Percentiles rank a stretch among this genome's conserved stretches.
These are phyloP conservation scores for Neurospora sublineolata DNA, from an alignment of 495 filamentous ascomycete genomes.

Conservation along the genomic window DNA sequence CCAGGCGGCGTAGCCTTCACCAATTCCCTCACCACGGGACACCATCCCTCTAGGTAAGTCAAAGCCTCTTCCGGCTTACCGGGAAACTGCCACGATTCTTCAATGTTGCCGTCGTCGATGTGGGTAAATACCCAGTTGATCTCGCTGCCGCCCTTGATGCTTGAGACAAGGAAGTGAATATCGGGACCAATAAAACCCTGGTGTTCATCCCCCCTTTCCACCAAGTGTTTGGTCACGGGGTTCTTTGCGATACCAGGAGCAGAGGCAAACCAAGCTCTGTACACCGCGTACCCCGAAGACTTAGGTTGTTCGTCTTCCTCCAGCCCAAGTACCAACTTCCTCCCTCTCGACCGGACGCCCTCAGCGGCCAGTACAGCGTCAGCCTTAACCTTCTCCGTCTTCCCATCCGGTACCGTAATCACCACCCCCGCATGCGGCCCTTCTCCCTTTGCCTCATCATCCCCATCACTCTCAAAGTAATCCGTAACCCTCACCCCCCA, in stretches of 20 bases:
- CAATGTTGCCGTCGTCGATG: slow-evolving; percentile 31
- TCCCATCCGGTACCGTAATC: slow-evolving; percentile 6
- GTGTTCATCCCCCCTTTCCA: slow-evolving; percentile 53
- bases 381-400: slow-evolving; percentile 37
- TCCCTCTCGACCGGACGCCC: slow-evolving; percentile 47
- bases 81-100: slow-evolving; percentile 54
- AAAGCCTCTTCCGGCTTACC: slow-evolving; percentile 50
- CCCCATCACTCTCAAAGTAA: slow-evolving; percentile 44
- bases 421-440: slow-evolving; percentile 41
- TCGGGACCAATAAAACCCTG: slow-evolving; percentile 49
- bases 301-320: slow-evolving; percentile 54
- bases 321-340: slow-evolving; percentile 50
- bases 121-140: slow-evolving; percentile 65
- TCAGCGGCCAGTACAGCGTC: slow-evolving; percentile 54
- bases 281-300: slow-evolving; percentile 49
- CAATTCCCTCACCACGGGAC: slow-evolving; percentile 47
- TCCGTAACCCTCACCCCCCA: slow-evolving; percentile 45
- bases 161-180: slow-evolving; percentile 52
- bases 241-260: slow-evolving; percentile 50
- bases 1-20: slow-evolving; percentile 47
- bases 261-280: slow-evolving; percentile 44
- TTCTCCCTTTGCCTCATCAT: not conserved
- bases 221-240: slow-evolving; percentile 47
- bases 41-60: slow-evolving; percentile 51
- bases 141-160: slow-evolving; percentile 50